Evolutionary conservation across 2,329 filamentous ascomycete genomes (phyloP).

Genomic region (Ophiostoma montium): DNA sequence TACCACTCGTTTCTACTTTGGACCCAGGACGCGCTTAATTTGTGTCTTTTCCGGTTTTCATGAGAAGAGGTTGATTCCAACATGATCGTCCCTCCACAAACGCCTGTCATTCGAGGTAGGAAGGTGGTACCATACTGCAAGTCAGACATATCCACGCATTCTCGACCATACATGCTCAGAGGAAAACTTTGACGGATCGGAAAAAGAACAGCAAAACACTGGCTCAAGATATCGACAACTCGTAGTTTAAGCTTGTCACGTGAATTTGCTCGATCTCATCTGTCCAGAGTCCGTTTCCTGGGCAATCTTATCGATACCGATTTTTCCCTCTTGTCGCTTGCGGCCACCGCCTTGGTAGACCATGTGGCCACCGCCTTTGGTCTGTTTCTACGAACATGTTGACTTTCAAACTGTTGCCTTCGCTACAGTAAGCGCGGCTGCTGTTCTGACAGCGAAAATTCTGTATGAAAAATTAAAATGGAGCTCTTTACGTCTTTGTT

Average conservation of each 20-base stretch:
- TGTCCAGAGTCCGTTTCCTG: conserved; percentile 5
- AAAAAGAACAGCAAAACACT: conserved; percentile 3
- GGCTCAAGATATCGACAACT: background rate
- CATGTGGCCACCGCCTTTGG: background rate
- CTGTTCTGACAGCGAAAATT: background rate
- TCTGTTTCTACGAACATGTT: conserved; percentile 2
- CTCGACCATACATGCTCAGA: too few relatives aligned
- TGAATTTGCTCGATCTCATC: background rate
- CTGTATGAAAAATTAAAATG: background rate
- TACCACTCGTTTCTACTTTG: background rate
- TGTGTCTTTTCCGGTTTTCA: background rate
- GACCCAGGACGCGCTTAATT: background rate
- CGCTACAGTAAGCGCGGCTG: background rate
- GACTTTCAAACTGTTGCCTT: background rate
- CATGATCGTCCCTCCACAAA: conserved; percentile 18
- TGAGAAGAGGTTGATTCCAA: background rate
- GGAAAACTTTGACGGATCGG: conserved; percentile 8
- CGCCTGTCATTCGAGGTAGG: conserved; percentile 18
- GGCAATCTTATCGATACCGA: conserved; percentile 11
- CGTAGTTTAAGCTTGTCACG: background rate
- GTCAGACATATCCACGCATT: conserved; percentile 23
- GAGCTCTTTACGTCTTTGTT: conserved; percentile 1
- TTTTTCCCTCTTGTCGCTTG: background rate
- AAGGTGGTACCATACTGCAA: conserved; percentile 23
- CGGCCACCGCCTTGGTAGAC: background rate